Conservation (phyloP, 768 basidiomycete genomes). For the Collybiopsis confluens region DNA sequence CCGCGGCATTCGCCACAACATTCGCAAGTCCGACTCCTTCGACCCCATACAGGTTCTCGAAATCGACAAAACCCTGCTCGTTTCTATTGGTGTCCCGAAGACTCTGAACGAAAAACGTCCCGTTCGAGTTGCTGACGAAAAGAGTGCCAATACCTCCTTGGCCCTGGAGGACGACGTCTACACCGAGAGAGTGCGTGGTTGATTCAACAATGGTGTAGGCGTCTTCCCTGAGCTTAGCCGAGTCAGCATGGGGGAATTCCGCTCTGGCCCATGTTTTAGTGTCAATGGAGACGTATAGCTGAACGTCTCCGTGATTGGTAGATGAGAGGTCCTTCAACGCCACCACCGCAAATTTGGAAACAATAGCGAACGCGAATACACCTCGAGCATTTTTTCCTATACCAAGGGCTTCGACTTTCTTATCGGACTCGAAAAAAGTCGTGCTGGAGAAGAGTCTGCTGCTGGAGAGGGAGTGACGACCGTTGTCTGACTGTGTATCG, state of each 20-base stretch:
- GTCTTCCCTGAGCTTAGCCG: constrained; percentile 77
- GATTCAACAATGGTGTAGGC: constrained; percentile 96
- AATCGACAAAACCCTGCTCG: constrained; percentile 85
- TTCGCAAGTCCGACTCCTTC: constrained; percentile 93
- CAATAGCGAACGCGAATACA: constrained; percentile 89
- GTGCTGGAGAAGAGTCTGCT: constrained; percentile 78
- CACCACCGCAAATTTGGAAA: constrained; percentile 89
- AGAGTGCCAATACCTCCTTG: constrained; percentile 74
- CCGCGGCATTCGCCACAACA: constrained; percentile 75
- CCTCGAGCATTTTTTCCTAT: constrained; percentile 83
- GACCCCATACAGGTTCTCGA: constrained; percentile 80
- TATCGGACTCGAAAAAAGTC: constrained; percentile 74
- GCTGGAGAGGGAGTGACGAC: constrained; percentile 43
- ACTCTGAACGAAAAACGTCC: constrained; percentile 90
- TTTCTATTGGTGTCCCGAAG: constrained; percentile 93
- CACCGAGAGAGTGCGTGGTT: constrained; percentile 87
- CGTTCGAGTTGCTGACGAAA: constrained; percentile 94
- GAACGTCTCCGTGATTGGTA: constrained; percentile 62
- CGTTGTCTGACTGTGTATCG: constrained; percentile 52
- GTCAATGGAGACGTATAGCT: constrained; percentile 84
- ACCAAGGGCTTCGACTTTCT: constrained; percentile 77
- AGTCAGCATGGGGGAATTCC: constrained; percentile 87
- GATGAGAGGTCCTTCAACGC: constrained; percentile 71
- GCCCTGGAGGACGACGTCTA: constrained; percentile 84
- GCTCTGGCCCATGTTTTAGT: constrained; percentile 83